Percentiles rank a stretch among this genome's conserved stretches.
phyloP scores from a whole-genome alignment of 2,329 filamentous ascomycete species.

The Ophiostoma sp. region DNA sequence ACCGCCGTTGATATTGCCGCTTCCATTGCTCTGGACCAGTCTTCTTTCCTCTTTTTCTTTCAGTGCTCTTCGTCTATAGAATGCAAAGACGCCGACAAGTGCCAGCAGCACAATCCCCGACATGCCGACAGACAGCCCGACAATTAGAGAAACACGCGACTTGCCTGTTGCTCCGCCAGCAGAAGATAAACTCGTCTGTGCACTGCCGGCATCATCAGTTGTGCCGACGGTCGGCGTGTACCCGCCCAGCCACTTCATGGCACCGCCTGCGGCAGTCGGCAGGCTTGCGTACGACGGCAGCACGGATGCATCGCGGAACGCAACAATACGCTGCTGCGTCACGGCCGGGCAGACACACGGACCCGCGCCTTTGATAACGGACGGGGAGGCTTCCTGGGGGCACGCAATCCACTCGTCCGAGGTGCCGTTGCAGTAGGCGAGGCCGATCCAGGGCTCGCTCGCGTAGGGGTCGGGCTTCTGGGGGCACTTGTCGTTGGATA shows the following conservation, averaged over 20 bases:
- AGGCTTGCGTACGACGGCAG: slow-evolving; percentile 32
- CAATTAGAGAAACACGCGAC: not conserved
- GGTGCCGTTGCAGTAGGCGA: slow-evolving; percentile 35
- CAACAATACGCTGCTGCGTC: slow-evolving; percentile 30
- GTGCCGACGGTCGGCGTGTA: slow-evolving; percentile 28
- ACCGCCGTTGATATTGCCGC: not conserved
- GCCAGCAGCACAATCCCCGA: not conserved
- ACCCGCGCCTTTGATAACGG: slow-evolving; percentile 29
- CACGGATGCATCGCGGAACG: slow-evolving; percentile 28
- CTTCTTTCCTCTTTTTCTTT: not conserved
- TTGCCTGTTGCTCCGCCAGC: not conserved
- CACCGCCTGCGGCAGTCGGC: slow-evolving; percentile 29
- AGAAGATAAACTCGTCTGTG: not conserved
- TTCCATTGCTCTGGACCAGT: not conserved
- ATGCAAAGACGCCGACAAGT: not conserved
- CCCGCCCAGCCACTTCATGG: slow-evolving; percentile 30
- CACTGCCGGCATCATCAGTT: not conserved
- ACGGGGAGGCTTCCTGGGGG: slow-evolving; percentile 28
- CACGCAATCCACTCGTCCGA: slow-evolving; percentile 35
- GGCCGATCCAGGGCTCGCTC: slow-evolving; percentile 34
- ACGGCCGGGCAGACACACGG: slow-evolving; percentile 33
- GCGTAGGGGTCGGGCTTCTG: slow-evolving; percentile 30
- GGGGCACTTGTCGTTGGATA: slow-evolving; percentile 32
- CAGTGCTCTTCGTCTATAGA: not conserved
- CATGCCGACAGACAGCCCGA: not conserved